Conservation (phyloP, 495 filamentous ascomycete genomes). For the Aspergillus campestris region DNA sequence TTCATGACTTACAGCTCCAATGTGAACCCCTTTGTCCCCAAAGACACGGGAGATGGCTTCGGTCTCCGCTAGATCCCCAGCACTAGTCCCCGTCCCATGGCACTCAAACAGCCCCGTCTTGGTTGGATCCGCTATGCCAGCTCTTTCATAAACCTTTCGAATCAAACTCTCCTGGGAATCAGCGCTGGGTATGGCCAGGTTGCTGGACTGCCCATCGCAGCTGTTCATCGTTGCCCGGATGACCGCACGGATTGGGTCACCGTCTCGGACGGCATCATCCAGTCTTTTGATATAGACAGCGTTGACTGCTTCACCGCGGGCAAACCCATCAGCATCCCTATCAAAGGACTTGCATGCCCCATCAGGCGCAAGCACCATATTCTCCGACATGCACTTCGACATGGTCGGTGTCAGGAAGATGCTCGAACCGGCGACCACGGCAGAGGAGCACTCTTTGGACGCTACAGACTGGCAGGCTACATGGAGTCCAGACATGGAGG, state of each 20-base stretch:
- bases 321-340: constrained; percentile 54
- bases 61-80: too few species aligned
- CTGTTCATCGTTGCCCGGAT: constrained; percentile 32
- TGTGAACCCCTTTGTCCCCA: too few species aligned
- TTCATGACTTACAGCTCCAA: too few species aligned
- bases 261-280: constrained; percentile 24
- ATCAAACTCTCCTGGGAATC: constrained; percentile 11
- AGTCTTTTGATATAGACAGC: constrained; percentile 30
- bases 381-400: constrained; percentile 19
- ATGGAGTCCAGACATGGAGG: constrained; percentile 24
- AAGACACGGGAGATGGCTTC: too few species aligned
- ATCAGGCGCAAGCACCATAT: constrained; percentile 17
- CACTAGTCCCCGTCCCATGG: constrained; percentile 33
- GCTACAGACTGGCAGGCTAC: constrained; percentile 25
- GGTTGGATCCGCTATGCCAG: constrained; percentile 9
- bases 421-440: constrained; percentile 35
- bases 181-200: neutral
- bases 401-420: constrained; percentile 30
- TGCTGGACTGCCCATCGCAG: constrained; percentile 21
- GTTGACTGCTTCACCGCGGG: constrained; percentile 46
- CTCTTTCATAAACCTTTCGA: constrained; percentile 20
- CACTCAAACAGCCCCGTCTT: constrained; percentile 21
- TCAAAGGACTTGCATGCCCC: constrained; percentile 52
- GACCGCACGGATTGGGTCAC: constrained; percentile 32
- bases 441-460: constrained; percentile 28